These are phyloP conservation scores for Escallonia rubra DNA, from an alignment of 129 eudicot species.

Conservation along the genomic window DNA sequence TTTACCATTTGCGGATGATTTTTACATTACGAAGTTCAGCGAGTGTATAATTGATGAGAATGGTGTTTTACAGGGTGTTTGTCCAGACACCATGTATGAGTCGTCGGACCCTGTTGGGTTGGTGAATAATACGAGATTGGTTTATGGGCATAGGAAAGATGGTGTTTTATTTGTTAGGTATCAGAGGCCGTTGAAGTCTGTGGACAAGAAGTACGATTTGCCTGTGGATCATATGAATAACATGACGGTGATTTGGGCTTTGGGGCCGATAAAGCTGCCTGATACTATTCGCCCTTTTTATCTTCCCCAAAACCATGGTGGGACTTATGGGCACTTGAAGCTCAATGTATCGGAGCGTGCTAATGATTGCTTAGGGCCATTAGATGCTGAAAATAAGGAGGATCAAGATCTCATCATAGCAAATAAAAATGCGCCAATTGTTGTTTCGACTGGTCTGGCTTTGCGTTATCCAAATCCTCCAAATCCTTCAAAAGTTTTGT, in stretches of 20 bases:
- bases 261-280: slow-evolving; percentile 80
- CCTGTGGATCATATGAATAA: slow-evolving; percentile 37
- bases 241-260: slow-evolving; percentile 90
- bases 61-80: slow-evolving; percentile 63
- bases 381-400: slow-evolving; percentile 79
- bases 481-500: slow-evolving; percentile 80
- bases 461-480: slow-evolving; percentile 90
- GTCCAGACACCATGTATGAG: slow-evolving; percentile 64
- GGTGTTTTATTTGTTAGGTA: slow-evolving; percentile 81
- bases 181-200: slow-evolving; percentile 53
- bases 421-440: slow-evolving; percentile 59
- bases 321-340: slow-evolving; percentile 57
- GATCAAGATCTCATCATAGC: slow-evolving; percentile 85
- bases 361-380: slow-evolving; percentile 84
- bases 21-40: slow-evolving; percentile 59
- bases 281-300: slow-evolving; percentile 64
- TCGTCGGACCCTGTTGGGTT: slow-evolving; percentile 28
- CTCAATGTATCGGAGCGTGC: slow-evolving; percentile 65
- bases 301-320: slow-evolving; percentile 86
- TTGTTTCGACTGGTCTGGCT: slow-evolving; percentile 68
- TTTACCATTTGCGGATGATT: slow-evolving; percentile 76
- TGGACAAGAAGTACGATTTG: slow-evolving; percentile 63
- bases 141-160: slow-evolving; percentile 90
- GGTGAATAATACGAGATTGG: slow-evolving; percentile 58
- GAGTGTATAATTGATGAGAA: slow-evolving; percentile 56